A percentile compares a stretch with the other conserved stretches of the same genome.
phyloP scores from a whole-genome alignment of 106 monocot genomes.

The Dendrobium chrysotoxum region DNA sequence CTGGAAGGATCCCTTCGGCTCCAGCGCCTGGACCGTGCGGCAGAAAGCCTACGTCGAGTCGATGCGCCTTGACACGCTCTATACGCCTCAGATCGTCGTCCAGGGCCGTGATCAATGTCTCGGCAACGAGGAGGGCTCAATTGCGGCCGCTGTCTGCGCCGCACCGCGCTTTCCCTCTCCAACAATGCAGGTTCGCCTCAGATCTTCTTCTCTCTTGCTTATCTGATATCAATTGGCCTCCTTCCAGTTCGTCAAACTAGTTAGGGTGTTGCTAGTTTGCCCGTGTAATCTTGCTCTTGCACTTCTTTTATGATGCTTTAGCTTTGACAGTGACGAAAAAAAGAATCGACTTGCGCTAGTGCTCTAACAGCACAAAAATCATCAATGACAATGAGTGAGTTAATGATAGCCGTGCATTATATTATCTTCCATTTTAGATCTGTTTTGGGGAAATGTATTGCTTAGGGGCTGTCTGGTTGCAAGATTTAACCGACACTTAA shows the following conservation, averaged over 20 bases:
- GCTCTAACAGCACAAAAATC: not conserved
- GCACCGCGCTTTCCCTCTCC: conserved; percentile 59
- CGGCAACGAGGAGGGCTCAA: conserved; percentile 55
- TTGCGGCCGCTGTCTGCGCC: conserved; percentile 35
- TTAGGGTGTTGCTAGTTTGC: not conserved
- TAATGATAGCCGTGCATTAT: too few relatives aligned
- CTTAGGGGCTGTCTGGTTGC: too few relatives aligned
- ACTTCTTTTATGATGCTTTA: not conserved
- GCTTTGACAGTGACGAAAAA: not conserved
- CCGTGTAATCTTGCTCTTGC: too few relatives aligned
- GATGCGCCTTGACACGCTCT: conserved; percentile 69
- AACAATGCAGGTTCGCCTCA: conserved; percentile 52
- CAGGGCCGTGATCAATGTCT: conserved; percentile 60
- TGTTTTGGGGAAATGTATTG: too few relatives aligned
- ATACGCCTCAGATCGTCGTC: conserved; percentile 83
- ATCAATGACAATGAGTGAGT: not conserved
- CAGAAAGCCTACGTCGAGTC: conserved; percentile 87
- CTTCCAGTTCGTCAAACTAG: not conserved
- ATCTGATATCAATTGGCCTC: not conserved
- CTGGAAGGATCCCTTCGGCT: conserved; percentile 88
- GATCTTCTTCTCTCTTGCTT: not conserved
- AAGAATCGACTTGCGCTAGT: not conserved
- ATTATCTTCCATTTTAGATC: too few relatives aligned
- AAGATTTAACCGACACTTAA: too few relatives aligned
- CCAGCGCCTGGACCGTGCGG: conserved; percentile 78